These are phyloP conservation scores for Tetrahymena elliotti DNA, from an alignment of 73 alveolate species.

Conservation along the genomic window DNA sequence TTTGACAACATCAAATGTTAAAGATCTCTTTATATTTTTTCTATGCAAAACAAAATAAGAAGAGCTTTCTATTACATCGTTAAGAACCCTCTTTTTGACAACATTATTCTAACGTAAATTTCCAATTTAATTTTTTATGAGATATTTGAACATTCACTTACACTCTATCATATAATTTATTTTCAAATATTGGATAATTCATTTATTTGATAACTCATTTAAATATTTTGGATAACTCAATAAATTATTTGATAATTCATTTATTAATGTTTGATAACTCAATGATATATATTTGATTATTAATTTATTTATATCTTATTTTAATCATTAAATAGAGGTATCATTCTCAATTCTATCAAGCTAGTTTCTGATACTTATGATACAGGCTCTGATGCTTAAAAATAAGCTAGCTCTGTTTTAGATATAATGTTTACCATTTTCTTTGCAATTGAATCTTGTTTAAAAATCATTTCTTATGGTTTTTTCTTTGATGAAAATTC, in stretches of 20 bases:
- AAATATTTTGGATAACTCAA: too few relatives aligned
- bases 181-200: too few relatives aligned
- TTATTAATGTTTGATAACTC: too few relatives aligned
- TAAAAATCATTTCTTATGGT: slow-evolving; percentile 84
- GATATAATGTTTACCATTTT: slow-evolving; percentile 72
- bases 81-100: slow-evolving; percentile 1
- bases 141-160: too few relatives aligned
- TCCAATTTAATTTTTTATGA: too few relatives aligned
- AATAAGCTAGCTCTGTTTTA: neutral
- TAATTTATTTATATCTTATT: neutral
- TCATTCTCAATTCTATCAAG: neutral
- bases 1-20: neutral
- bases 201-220: too few relatives aligned
- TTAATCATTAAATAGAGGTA: neutral
- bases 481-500: slow-evolving; percentile 71
- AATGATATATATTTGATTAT: neutral
- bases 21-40: neutral
- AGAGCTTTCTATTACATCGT: neutral
- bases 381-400: neutral
- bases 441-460: slow-evolving; percentile 72
- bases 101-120: neutral
- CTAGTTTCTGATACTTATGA: slow-evolving; percentile 26
- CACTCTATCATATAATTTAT: too few relatives aligned
- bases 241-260: too few relatives aligned
- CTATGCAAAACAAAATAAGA: slow-evolving; percentile 9